Conservation (phyloP, 2,329 filamentous ascomycete genomes). For the Fusarium sp. region DNA sequence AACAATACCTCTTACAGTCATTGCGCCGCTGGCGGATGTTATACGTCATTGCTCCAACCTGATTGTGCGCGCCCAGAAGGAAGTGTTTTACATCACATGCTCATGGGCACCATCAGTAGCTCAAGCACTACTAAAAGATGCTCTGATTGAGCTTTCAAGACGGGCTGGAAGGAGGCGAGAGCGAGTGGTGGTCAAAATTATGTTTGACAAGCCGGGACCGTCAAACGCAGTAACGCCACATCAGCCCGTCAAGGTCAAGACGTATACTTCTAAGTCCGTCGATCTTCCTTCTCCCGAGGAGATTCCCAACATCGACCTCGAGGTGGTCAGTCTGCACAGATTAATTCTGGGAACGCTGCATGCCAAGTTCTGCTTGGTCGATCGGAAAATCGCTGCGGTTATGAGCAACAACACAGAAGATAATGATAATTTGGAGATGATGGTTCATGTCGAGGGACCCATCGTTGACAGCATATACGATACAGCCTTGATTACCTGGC, state of each 20-base stretch:
- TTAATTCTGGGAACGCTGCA: conserved; percentile 81
- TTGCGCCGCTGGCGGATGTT: conserved; percentile 70
- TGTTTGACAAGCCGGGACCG: conserved; percentile 78
- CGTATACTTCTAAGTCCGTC: conserved; percentile 70
- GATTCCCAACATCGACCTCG: conserved; percentile 77
- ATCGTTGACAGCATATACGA: conserved; percentile 84
- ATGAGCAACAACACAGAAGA: conserved; percentile 86
- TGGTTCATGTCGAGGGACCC: conserved; percentile 79
- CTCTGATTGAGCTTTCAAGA: conserved; percentile 75
- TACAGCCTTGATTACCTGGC: conserved; percentile 79
- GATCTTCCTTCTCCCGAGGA: conserved; percentile 72
- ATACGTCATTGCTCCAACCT: conserved; percentile 81
- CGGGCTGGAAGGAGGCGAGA: conserved; percentile 70
- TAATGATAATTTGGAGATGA: conserved; percentile 87
- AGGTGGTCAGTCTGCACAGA: conserved; percentile 80
- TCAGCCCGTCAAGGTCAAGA: conserved; percentile 67
- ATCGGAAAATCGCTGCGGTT: conserved; percentile 76
- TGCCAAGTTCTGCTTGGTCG: conserved; percentile 82
- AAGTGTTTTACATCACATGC: conserved; percentile 81
- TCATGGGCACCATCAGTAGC: conserved; percentile 80
- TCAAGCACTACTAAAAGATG: conserved; percentile 75
- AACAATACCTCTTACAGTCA: conserved; percentile 75
- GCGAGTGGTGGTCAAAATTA: conserved; percentile 76
- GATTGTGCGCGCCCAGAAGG: conserved; percentile 78
- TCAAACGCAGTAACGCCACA: conserved; percentile 77